Conservation (phyloP, 495 filamentous ascomycete genomes). For the Parathielavia hyrcaniae region DNA sequence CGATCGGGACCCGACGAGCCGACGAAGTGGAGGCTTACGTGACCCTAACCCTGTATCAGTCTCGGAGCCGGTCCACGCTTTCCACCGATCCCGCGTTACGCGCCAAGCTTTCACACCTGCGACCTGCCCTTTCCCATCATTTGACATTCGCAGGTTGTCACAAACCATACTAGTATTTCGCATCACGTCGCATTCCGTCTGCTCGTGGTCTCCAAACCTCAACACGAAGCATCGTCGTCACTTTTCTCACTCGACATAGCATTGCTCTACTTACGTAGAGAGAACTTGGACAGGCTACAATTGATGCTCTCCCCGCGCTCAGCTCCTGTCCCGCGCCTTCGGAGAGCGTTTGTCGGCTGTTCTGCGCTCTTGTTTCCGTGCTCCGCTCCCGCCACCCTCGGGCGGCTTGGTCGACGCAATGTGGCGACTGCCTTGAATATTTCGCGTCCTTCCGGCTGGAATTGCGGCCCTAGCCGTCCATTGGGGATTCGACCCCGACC, state of each 20-base stretch:
- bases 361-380: constrained; percentile 13
- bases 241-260: not conserved
- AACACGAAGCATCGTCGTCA: constrained; percentile 5
- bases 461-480: constrained; percentile 9
- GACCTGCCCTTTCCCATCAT: no score
- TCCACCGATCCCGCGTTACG: no score
- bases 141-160: no score
- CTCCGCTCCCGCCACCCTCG: constrained; percentile 26
- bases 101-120: no score
- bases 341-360: constrained; percentile 25
- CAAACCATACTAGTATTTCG: no score
- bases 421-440: constrained; percentile 19
- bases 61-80: no score
- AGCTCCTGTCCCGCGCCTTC: constrained; percentile 23
- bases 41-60: no score
- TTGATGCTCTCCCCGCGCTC: constrained; percentile 30
- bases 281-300: constrained; percentile 20
- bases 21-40: no score
- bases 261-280: constrained; percentile 9
- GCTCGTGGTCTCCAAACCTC: constrained; percentile 1
- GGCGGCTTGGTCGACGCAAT: constrained; percentile 17
- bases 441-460: constrained; percentile 1
- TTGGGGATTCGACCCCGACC: not conserved
- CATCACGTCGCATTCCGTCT: no score
- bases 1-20: no score